phyloP scores from a whole-genome alignment of 2,329 filamentous ascomycete genomes.

The Venturia pyrina region DNA sequence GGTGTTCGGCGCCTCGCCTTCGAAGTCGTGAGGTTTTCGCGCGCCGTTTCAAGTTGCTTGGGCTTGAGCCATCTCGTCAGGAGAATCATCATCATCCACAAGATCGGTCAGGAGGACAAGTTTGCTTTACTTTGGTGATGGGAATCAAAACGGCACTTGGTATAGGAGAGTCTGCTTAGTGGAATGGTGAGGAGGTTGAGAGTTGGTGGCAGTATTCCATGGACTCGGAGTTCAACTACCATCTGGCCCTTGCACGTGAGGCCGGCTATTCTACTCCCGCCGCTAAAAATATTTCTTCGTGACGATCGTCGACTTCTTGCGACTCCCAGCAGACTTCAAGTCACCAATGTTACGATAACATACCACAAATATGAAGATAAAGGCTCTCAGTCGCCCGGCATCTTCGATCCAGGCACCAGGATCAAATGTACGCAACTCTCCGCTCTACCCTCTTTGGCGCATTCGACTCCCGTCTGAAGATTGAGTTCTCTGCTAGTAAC shows the following conservation, averaged over 20 bases:
- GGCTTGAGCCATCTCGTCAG: background rate
- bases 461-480: background rate
- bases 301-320: background rate
- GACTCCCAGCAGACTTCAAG: background rate
- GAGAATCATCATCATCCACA: background rate
- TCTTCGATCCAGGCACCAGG: conserved; percentile 57
- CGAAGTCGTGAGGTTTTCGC: background rate
- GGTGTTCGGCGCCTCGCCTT: background rate
- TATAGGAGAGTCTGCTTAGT: background rate
- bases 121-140: background rate
- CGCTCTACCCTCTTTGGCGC: conserved; percentile 38
- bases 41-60: background rate
- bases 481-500: background rate
- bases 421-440: conserved; percentile 59
- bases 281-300: background rate
- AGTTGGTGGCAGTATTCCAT: background rate
- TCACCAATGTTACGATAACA: background rate
- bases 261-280: background rate
- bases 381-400: conserved; percentile 57
- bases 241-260: background rate
- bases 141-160: background rate
- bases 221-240: background rate
- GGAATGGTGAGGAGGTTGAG: background rate
- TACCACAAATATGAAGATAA: conserved; percentile 28
- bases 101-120: background rate